Base-by-base conservation (phyloP, 2,329 filamentous ascomycete species). In the Fusarium nurragi region DNA sequence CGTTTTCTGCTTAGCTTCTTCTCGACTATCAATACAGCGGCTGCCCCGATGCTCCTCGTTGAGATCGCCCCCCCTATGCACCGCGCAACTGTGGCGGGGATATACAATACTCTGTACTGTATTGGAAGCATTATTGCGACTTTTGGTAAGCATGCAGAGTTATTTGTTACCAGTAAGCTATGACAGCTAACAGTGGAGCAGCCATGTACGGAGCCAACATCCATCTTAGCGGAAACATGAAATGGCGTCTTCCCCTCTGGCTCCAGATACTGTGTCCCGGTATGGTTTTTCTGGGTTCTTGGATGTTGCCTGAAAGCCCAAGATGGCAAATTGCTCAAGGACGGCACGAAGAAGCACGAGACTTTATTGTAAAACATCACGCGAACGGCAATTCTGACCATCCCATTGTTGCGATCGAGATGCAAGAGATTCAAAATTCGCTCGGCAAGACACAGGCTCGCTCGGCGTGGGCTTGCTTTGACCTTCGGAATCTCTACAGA, bases 31-130 rank as follows among this genome's bases (percentile, higher is more conserved):
- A 56, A 56, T 5, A 44, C 37, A 2, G 51, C 86, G 26, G 84
- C 86, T 1, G 86, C 85, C 0, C 86, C 87, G 0, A 80, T 86
- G 10, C 88, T 87, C 64, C 80, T 87, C 11, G 83, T 86, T 19
- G 87, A 89, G 70, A 84, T 87, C 50, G 80, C 85, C 0, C 87
- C 88, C 55, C 86, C 87, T 1, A 77, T 81, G 3, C 85, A 85
- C 67, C 81, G 87, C 48, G 86, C 83, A 22, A 80, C 86, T 3
- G 77, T 88, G 19, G 87, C 86, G 0, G 87, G 85, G n/a, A 77
- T 85, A 25, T 79, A 78, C 58, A 80, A 80, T 43, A 79, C 78
- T 2, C 75, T 79, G 39, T 80, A 77, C 64, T 78, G 79, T 22
- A 70, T 80, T 9, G 85, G 69, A 43, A 40, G 61, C 10, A 60